Evolutionary conservation across 2,329 filamentous ascomycete species (phyloP), one percentile per base, ranked within the genome.

Genomic region (Colletotrichum endophyticum): DNA sequence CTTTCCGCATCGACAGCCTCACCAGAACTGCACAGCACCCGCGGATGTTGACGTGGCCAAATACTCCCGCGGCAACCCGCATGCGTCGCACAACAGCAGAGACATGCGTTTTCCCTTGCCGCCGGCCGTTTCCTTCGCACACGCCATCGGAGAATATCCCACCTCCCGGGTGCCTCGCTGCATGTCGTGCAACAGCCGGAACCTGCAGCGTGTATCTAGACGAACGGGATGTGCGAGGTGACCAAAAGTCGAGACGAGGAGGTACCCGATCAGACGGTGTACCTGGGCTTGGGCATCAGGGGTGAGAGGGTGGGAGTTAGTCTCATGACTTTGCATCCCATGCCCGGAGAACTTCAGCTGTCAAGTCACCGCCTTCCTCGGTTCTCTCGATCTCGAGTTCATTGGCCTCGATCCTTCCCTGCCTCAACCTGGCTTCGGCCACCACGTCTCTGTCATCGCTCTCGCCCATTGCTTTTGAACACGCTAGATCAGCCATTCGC

Each of bases 61-160:
- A 49, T 34, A n/a, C 59, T 11, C 12, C 34, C 4, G 7, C 57
- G 68, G 68, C 57, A 34, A 6, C 0, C 27, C 57, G 57, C 36
- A 63, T 70, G n/a, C 22, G 22, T 25, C 66, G 56, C 39, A 22
- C 36, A 13, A 34, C 66, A 22, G n/a, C 25, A 62, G 4, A 27
- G 12, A 32, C 28, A 36, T 25, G 28, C 39, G 44, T 49, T 22
- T 49, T 49, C 44, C 11, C 6, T 49, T 13, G 15, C 32, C 32
- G 28, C 32, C 7, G 32, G 9, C 25, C 16, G 32, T 59, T 25
- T 28, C 16, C 15, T 53, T 28, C 22, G 8, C 15, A 34, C 57
- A 34, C 25, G n/a, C 56, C 28, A 57, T 73, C 70, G 73, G 73
- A 68, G 73, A 73, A 73, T 76, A 64, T 73, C 30, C 56, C 28